These are phyloP conservation scores for Paraphoma sp. DNA, from an alignment of 2,329 filamentous ascomycete species.

Conservation along the genomic window DNA sequence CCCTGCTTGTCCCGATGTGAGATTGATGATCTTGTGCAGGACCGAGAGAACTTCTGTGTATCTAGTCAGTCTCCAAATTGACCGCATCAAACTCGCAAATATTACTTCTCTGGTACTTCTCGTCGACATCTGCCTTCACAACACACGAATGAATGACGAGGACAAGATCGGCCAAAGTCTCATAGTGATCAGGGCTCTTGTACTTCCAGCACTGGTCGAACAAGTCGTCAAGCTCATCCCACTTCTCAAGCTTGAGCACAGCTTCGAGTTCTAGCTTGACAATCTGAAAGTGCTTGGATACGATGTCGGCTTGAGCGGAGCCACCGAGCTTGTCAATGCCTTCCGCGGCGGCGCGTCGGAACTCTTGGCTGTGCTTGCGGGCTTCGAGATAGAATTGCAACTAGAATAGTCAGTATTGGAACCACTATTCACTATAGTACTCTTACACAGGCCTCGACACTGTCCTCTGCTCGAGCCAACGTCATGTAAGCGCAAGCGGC, in stretches of 20 bases:
- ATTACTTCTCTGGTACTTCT: constrained; percentile 41
- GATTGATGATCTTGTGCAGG: constrained; percentile 73
- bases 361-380: constrained; percentile 66
- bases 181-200: constrained; percentile 49
- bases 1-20: constrained; percentile 64
- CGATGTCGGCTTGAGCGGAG: constrained; percentile 59
- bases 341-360: constrained; percentile 57
- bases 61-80: no score
- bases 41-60: constrained; percentile 32
- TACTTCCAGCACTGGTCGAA: constrained; percentile 57
- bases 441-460: constrained; percentile 48
- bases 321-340: constrained; percentile 50
- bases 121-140: constrained; percentile 32
- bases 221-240: constrained; percentile 69
- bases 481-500: constrained; percentile 54
- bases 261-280: constrained; percentile 83
- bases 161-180: constrained; percentile 55
- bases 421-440: constrained; percentile 12
- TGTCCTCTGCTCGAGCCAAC: constrained; percentile 56
- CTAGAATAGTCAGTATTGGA: constrained; percentile 49
- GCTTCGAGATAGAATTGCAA: constrained; percentile 68
- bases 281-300: constrained; percentile 69
- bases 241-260: constrained; percentile 69
- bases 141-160: constrained; percentile 52
- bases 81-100: no score